Evolutionary conservation across 768 basidiomycete genomes (phyloP).

Genomic region (Auriscalpium orientale): DNA sequence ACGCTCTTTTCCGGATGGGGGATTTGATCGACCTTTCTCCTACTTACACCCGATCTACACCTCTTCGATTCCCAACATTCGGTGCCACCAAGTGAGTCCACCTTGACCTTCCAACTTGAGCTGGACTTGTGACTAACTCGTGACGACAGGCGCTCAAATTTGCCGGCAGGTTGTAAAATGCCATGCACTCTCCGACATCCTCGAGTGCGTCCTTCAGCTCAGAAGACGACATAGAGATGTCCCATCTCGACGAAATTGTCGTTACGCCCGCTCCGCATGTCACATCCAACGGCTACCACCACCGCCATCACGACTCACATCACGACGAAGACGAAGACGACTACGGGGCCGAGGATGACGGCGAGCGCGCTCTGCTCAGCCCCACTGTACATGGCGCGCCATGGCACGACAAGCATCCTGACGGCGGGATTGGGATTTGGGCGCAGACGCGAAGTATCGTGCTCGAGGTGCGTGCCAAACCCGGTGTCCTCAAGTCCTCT

Average conservation of each 20-base stretch:
- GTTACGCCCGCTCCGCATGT: conserved; percentile 18
- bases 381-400: conserved; percentile 21
- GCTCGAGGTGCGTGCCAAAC: conserved; percentile 47
- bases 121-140: too few relatives aligned
- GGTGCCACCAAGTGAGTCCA: too few relatives aligned
- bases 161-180: not conserved
- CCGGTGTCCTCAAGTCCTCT: not conserved
- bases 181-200: not conserved
- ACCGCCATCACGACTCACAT: conserved; percentile 7
- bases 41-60: too few relatives aligned
- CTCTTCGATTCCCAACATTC: too few relatives aligned
- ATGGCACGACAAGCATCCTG: conserved; percentile 20
- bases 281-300: not conserved
- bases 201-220: conserved; percentile 7
- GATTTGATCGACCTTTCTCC: too few relatives aligned
- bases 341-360: conserved; percentile 30
- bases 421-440: conserved; percentile 32
- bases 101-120: too few relatives aligned
- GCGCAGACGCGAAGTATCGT: conserved; percentile 54
- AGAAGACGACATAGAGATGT: conserved; percentile 26
- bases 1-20: too few relatives aligned
- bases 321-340: conserved; percentile 12
- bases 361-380: conserved; percentile 38
- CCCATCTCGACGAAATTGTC: conserved; percentile 21
- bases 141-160: not conserved